These are phyloP conservation scores for Corylus americana DNA, from an alignment of 306 rosid species.

Conservation along the genomic window DNA sequence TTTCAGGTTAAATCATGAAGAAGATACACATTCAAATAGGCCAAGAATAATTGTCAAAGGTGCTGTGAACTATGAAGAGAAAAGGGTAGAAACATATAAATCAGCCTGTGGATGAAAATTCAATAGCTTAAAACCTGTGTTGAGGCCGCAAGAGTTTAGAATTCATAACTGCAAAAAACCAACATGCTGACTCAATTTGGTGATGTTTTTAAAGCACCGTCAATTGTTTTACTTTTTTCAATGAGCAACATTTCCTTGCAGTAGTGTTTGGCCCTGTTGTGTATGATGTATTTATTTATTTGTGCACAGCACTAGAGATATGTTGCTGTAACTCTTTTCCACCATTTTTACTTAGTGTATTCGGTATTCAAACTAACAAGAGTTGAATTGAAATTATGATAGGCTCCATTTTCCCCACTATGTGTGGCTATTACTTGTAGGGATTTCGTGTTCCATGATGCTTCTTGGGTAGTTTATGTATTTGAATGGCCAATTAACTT, in stretches of 20 bases:
- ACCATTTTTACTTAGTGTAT: background rate
- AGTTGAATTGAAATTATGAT: background rate
- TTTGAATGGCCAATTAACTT: background rate
- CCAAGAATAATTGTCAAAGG: background rate
- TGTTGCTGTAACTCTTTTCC: background rate
- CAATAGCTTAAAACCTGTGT: background rate
- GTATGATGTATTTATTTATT: background rate
- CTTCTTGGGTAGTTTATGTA: background rate
- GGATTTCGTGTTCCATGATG: background rate
- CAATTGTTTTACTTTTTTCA: background rate
- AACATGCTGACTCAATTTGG: background rate
- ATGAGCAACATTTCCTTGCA: background rate
- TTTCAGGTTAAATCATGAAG: background rate
- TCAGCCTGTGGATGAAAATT: background rate
- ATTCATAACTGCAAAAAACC: background rate
- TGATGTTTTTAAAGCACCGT: background rate
- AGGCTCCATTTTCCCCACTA: background rate
- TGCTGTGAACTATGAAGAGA: background rate
- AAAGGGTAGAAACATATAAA: background rate
- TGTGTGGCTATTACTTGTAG: background rate
- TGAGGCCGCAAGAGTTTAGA: background rate
- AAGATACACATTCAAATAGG: background rate
- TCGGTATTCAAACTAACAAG: background rate
- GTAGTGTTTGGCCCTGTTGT: background rate
- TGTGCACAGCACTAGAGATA: background rate